Base-by-base conservation (phyloP, 768 basidiomycete species). In the Tricholoma matsutake region DNA sequence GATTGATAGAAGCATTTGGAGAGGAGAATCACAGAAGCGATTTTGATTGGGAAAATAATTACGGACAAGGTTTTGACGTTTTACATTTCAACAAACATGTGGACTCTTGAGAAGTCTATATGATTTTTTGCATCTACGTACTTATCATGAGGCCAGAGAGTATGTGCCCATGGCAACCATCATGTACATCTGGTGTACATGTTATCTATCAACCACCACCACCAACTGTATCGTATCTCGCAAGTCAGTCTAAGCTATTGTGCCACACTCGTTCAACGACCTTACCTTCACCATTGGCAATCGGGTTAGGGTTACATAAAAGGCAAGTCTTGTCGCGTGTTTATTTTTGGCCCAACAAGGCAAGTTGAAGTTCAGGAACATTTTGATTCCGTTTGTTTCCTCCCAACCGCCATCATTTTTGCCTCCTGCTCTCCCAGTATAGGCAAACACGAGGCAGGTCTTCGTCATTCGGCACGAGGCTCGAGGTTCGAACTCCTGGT, bases 61-160 rank as follows among this genome's bases (percentile, higher is more conserved):
- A 92, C 68, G 89, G 89, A 9, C 67, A 73, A 45, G 91, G 90
- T 2, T 91, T 77, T 59, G 87, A 92, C 69, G 86, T 92, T 3
- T 66, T 91, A 60, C 83, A 91, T 78, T 80, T 86, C 41, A 32
- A 22, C 28, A 45, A 28, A 56, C n/a, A 39, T 25, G 35, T 51
- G 28, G 59, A 51, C 22, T 25, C 2, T 29, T 43, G 54, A 49
- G 31, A 13, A 7, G 10, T 35, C 10, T 14, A 37, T 51, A n/a
- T 35, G 2, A 6, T 58, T n/a, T n/a, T n/a, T n/a, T n/a, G n/a
- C n/a, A n/a, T n/a, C n/a, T n/a, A n/a, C n/a, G n/a, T n/a, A n/a
- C n/a, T n/a, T 25, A 25, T 25, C 22, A 25, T n/a, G n/a, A n/a
- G n/a, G n/a, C n/a, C n/a, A n/a, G n/a, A n/a, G n/a, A n/a, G n/a